Evolutionary conservation across 1,139 yeast species (phyloP), one percentile per base, ranked within the genome.

Genomic region (Magnusiomyces clavatus): DNA sequence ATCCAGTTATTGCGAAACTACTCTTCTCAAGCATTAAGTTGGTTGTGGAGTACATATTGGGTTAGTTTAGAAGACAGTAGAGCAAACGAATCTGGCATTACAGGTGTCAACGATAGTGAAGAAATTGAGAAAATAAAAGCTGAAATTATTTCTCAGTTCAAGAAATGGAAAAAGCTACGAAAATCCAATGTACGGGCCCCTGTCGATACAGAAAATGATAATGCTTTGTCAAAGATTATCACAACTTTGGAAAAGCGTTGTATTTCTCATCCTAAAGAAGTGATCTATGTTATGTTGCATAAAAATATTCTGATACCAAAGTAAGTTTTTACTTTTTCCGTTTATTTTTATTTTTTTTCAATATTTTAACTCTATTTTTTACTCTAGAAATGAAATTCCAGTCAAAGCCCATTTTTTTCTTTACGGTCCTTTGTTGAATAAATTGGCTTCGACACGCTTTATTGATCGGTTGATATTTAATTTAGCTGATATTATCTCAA

Each of bases 1-100:
- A 61, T 88, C 43, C 80, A 77, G 46, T 74, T 86, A 68, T 73
- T 92, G 20, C 72, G 95, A 42, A 66, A 72, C 35, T 79, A 83
- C 5, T 70, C 81, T 5, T 62, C 65, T 5, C 72, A 77, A 53
- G 96, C 96, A 0, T 66, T 90, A 47, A 71, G 68, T 10, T 94
- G 98, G 97, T 69, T 92, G 2, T 76, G 75, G 66, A 77, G 73
- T 11, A 74, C 85, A 61, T 92, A 84, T 68, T 92, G 98, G 99
- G 11, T 6, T 14, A 61, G 64, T 43, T 72, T 70, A 36, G 66
- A 77, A 46, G 64, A 66, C 36, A 61, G 62, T 46, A 58, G 54
- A 14, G 57, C 60, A 12, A 63, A 60, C 2, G 67, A 62, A 60
- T 5, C 65, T 59, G 3, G 68, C 61, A 10, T 63, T 34, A 16